Evolutionary conservation across 2,329 filamentous ascomycete genomes (phyloP).

Genomic region (Spiromastix sp.): DNA sequence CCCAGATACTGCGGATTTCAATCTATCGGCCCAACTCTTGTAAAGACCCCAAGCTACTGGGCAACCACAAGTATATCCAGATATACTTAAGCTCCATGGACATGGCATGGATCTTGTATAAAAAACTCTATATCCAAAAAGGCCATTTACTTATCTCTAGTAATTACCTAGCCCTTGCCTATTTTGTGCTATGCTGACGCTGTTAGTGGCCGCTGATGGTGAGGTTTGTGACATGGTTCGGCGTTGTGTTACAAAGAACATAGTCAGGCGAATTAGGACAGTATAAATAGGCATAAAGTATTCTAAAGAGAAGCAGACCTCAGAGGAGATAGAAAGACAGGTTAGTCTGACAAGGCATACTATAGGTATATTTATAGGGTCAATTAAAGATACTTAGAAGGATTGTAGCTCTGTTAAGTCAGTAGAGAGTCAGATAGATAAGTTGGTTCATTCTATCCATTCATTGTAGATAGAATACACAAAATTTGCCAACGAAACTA

Average conservation of each 20-base stretch:
- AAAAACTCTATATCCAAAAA: not conserved
- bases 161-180: not conserved
- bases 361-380: not conserved
- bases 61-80: not conserved
- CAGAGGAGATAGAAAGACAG: not conserved
- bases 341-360: not conserved
- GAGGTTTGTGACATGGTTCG: not conserved
- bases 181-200: not conserved
- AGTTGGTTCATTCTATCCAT: not conserved
- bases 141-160: not conserved
- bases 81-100: not conserved
- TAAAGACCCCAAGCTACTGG: not conserved
- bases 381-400: not conserved
- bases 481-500: too few species aligned
- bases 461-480: not conserved
- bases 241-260: not conserved
- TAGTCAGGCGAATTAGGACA: not conserved
- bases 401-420: not conserved
- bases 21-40: not conserved
- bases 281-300: not conserved
- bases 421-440: not conserved
- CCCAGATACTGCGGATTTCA: slow-evolving; percentile 1
- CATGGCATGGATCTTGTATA: not conserved
- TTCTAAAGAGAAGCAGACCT: too few species aligned
- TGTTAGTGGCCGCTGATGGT: not conserved